phyloP scores from a whole-genome alignment of 371 early-diverging fungal genomes.

The Cokeromyces recurvatus region DNA sequence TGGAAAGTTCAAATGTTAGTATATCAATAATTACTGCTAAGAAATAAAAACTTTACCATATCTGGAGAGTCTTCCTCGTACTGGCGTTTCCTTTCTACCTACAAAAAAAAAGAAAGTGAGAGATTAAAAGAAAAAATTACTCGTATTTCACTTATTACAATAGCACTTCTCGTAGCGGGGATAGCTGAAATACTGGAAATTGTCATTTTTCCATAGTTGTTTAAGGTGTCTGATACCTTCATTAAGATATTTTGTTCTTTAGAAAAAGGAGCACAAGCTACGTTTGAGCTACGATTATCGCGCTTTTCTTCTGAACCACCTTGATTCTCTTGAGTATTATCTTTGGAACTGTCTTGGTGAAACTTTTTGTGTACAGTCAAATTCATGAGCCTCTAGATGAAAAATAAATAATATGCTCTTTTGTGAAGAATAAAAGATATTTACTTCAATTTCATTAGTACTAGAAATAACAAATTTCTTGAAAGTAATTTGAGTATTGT shows the following conservation, averaged over 20 bases:
- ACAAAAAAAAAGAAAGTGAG: slow-evolving; percentile 10
- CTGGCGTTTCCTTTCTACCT: slow-evolving; percentile 5
- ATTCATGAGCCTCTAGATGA: slow-evolving; percentile 5
- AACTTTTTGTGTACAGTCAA: slow-evolving; percentile 1
- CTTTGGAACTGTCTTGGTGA: neutral
- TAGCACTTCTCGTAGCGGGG: too few species aligned
- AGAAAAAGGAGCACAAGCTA: slow-evolving; percentile 1
- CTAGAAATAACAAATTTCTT: neutral
- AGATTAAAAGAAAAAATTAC: slow-evolving; percentile 5
- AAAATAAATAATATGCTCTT: slow-evolving; percentile 1
- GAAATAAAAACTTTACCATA: slow-evolving; percentile 5
- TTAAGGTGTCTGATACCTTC: slow-evolving; percentile 6
- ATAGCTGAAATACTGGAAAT: slow-evolving; percentile 5
- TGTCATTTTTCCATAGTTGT: slow-evolving; percentile 8
- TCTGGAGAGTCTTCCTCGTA: slow-evolving; percentile 8
- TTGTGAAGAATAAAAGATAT: slow-evolving; percentile 1
- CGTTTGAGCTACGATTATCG: slow-evolving; percentile 1
- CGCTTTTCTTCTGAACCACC: neutral
- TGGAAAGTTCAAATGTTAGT: slow-evolving; percentile 1
- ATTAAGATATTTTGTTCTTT: slow-evolving; percentile 3
- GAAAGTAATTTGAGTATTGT: slow-evolving; percentile 4
- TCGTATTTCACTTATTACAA: slow-evolving; percentile 7
- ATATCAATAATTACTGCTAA: slow-evolving; percentile 9
- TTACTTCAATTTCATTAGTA: slow-evolving; percentile 2
- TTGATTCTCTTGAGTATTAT: slow-evolving; percentile 1